Evolutionary conservation across 441 rosid genomes (phyloP), one percentile per base, ranked within the genome.

Genomic region (Rhodomyrtus psidioides): DNA sequence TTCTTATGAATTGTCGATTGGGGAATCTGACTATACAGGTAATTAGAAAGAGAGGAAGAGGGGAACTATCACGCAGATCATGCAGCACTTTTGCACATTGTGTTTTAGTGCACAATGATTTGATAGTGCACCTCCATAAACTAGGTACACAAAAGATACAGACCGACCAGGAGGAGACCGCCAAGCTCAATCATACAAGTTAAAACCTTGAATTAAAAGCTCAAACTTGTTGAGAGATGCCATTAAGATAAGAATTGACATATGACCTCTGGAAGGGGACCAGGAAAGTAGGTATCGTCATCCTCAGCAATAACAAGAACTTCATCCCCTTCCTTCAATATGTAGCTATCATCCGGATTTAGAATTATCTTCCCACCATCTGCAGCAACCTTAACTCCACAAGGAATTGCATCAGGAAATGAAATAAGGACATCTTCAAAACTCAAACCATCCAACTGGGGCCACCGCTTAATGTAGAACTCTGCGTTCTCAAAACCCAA

Each of bases 231-330:
- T 70, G 79, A 70, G 79, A 6, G 59, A 19, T 49, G 46, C 46
- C 39, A 28, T 82, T 82, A 19, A 51, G 16, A 55, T 44, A 56
- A 55, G 86, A 86, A 65, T 83, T 86, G 88, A 84, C 85, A 88
- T 42, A 90, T 81, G 82, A 94, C 98, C 96, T 95, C 92, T 2
- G 97, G 98, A 88, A 94, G 95, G 87, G 95, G 92, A 88, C 93
- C 93, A 26, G 98, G 99, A 89, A 94, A 87, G 81, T 95, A 97
- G 84, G 96, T 97, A 89, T 97, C 97, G 84, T 94, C 98, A 87
- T 95, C 98, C 91, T 95, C 99, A 14, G 98, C 99, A 83, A 97
- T 95, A 70, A 95, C 99, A 90, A 97, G 95, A 85, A 95, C 87
- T 93, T 95, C 99, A 91, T 95, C 99, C 60, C 98, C 95, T 91